Base-by-base conservation (phyloP, 129 eudicot genomes). In the Lactuca saligna region DNA sequence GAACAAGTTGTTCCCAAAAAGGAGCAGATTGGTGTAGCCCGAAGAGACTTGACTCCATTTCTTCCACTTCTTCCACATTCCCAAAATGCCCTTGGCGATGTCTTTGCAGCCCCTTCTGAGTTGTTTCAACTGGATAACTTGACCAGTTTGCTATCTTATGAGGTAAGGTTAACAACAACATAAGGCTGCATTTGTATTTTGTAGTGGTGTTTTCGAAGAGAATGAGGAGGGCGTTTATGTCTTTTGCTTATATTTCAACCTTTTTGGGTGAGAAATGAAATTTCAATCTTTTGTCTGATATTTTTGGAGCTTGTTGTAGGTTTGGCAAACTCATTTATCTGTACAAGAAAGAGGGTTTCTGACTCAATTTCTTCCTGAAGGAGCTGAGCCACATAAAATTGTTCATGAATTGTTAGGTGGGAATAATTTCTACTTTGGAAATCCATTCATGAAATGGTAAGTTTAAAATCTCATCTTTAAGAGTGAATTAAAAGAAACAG, bases 11-110 rank as follows among this genome's bases (percentile, higher is more conserved):
- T 89, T 58, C 64, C 99, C 65, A 93, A 81, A 84, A 84, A 69
- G 88, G 95, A 83, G 75, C 99, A 93, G 79, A 82, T 89, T 69
- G 81, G 99, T 48, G 76, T 93, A 42, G 68, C 95, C 4, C 72
- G 53, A 46, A 83, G 97, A 77, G 80, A 87, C 61, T 76, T 89
- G 85, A 56, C 59, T 61, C 79, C 83, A 7, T 89, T 77, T 68
- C 33, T 77, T 41, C 82, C 82, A 72, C 13, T 53, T 57, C 66
- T 66, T 78, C 71, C 90, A 25, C 73, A 42, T 78, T 16, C 78
- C 72, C 77, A 73, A 62, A 78, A 59, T 54, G 50, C 56, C 17
- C 65, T 93, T 79, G 97, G 90, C 63, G 98, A 93, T 78, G 86
- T 89, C 59, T 54, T 82, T 66, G 53, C 85, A 51, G 84, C 87